Percentiles rank a stretch among this genome's conserved stretches.
Conservation (phyloP, 2,329 filamentous ascomycete genomes). For the Epichloe typhina region DNA sequence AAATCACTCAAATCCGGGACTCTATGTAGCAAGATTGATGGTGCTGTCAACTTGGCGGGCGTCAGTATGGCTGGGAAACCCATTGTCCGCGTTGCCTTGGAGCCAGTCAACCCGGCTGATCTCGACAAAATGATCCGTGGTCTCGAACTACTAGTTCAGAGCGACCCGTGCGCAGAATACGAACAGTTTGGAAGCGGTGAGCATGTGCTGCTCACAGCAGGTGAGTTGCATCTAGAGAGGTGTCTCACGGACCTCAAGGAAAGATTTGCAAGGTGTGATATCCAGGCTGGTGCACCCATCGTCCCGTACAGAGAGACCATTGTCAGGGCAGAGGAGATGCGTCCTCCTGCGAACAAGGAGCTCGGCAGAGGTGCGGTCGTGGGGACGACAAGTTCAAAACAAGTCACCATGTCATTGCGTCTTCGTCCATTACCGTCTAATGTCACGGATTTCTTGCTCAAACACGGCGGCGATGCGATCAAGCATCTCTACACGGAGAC, state of each 20-base stretch:
- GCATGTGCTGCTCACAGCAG: conserved; percentile 87
- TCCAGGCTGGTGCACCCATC: conserved; percentile 86
- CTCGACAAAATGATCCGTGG: conserved; percentile 91
- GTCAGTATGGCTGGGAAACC: conserved; percentile 69
- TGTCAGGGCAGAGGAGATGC: conserved; percentile 80
- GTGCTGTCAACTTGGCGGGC: conserved; percentile 81
- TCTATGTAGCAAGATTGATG: conserved; percentile 74
- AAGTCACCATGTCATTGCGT: conserved; percentile 62
- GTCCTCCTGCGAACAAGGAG: conserved; percentile 71
- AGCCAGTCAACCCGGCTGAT: conserved; percentile 80
- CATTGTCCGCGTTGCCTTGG: conserved; percentile 91
- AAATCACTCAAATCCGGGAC: conserved; percentile 94
- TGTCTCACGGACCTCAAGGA: conserved; percentile 89
- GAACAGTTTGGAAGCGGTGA: conserved; percentile 87
- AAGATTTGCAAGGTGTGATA: conserved; percentile 84
- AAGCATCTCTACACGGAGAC: conserved; percentile 66
- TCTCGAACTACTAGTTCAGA: conserved; percentile 76
- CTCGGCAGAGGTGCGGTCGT: conserved; percentile 72
- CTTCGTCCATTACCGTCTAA: conserved; percentile 65
- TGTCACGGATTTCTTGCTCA: conserved; percentile 75
- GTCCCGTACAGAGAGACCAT: conserved; percentile 94
- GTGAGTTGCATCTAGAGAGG: conserved; percentile 85
- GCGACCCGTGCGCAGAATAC: conserved; percentile 91
- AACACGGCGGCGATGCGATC: conserved; percentile 62
- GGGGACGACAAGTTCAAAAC: conserved; percentile 69